phyloP scores from a whole-genome alignment of 140 eudicot genomes.

The Cichorium intybus region DNA sequence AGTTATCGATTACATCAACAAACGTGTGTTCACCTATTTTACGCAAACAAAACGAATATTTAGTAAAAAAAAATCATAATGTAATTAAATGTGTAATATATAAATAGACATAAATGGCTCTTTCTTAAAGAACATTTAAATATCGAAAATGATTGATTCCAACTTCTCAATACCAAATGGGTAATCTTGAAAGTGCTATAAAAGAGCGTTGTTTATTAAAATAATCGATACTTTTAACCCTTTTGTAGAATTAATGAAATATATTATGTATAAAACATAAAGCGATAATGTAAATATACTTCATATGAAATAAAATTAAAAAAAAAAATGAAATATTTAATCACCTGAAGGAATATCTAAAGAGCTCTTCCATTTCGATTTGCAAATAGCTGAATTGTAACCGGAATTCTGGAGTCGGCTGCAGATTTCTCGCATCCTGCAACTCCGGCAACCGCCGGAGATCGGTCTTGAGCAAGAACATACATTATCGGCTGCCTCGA shows the following conservation, averaged over 20 bases:
- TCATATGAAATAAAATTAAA: too few relatives aligned
- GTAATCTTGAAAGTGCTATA: background rate
- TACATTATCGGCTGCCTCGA: constrained; percentile 35
- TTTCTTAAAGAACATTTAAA: background rate
- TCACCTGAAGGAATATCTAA: constrained; percentile 84
- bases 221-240: background rate
- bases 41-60: background rate
- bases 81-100: background rate
- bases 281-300: background rate
- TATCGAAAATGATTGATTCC: background rate
- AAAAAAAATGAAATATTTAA: background rate
- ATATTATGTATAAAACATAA: too few relatives aligned
- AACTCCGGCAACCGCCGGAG: constrained; percentile 60
- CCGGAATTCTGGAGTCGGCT: constrained; percentile 58
- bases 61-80: too few relatives aligned
- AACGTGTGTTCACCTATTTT: constrained; percentile 83
- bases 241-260: background rate
- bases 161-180: too few relatives aligned
- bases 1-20: constrained; percentile 61
- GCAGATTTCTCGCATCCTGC: constrained; percentile 63
- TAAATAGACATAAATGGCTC: background rate
- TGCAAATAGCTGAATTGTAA: constrained; percentile 73
- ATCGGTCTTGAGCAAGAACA: constrained; percentile 55
- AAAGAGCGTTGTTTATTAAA: background rate
- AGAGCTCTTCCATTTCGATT: constrained; percentile 85